These are phyloP conservation scores for Mrakia gelida DNA, from an alignment of 768 basidiomycete genomes.

Conservation along the genomic window DNA sequence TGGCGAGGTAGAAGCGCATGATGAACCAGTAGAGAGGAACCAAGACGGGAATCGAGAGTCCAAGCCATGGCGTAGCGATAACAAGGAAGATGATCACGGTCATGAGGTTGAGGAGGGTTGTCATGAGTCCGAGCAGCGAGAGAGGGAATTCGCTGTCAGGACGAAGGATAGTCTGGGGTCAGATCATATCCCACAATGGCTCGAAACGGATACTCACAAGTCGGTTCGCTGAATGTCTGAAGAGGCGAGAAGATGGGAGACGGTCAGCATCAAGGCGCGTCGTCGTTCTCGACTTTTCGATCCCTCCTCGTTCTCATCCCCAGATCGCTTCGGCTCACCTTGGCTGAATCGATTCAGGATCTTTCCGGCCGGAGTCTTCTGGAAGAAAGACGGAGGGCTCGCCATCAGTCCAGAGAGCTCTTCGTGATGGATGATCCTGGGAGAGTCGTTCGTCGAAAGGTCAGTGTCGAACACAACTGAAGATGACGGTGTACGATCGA, in stretches of 20 bases:
- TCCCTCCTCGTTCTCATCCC: background rate
- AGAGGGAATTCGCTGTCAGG: background rate
- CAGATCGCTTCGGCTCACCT: background rate
- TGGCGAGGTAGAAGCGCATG: conserved; percentile 23
- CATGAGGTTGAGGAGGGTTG: background rate
- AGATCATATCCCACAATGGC: too few relatives aligned
- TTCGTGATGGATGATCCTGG: background rate
- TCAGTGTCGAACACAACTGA: background rate
- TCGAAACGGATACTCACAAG: background rate
- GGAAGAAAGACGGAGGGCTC: conserved; percentile 20
- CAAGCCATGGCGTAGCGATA: conserved; percentile 30
- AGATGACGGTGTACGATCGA: background rate
- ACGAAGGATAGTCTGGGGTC: background rate
- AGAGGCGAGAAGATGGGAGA: background rate
- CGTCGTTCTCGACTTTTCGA: background rate
- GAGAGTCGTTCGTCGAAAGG: too few relatives aligned
- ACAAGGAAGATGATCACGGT: conserved; percentile 4
- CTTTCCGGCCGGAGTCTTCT: conserved; percentile 10
- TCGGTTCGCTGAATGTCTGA: conserved; percentile 24
- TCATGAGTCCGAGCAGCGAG: background rate
- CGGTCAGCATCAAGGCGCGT: background rate
- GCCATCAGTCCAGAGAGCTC: conserved; percentile 21
- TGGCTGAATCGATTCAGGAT: conserved; percentile 26
- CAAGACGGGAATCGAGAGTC: conserved; percentile 18
- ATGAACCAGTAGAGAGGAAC: conserved; percentile 15